Percentiles rank a stretch among this genome's conserved stretches.
phyloP scores from a whole-genome alignment of 2,329 filamentous ascomycete genomes.

The Nannizzia gypsea region DNA sequence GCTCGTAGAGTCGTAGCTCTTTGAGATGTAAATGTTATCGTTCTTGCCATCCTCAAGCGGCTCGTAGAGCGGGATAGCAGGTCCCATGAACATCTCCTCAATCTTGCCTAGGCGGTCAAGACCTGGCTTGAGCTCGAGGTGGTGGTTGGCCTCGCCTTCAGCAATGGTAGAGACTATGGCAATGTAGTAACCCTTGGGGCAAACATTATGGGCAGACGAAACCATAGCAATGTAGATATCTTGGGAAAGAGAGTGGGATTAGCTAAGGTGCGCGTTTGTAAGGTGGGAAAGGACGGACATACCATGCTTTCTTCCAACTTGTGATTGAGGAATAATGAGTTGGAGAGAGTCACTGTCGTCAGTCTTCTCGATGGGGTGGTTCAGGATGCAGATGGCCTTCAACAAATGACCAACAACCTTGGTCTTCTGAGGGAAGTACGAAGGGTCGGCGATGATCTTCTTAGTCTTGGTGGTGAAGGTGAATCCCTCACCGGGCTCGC shows the following conservation, averaged over 20 bases:
- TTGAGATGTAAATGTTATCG: slow-evolving; percentile 94
- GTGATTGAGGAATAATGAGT: slow-evolving; percentile 94
- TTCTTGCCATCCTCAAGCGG: slow-evolving; percentile 68
- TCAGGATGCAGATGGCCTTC: slow-evolving; percentile 94
- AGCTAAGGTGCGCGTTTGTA: not conserved
- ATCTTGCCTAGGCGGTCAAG: slow-evolving; percentile 85
- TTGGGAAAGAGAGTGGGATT: slow-evolving; percentile 25
- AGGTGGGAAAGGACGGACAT: slow-evolving; percentile 12
- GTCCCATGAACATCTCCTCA: slow-evolving; percentile 93
- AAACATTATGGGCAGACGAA: slow-evolving; percentile 92
- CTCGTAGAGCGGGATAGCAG: slow-evolving; percentile 88
- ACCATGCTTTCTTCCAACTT: slow-evolving; percentile 95
- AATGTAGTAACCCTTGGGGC: slow-evolving; percentile 97
- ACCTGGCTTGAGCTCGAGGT: slow-evolving; percentile 84
- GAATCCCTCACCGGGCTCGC: slow-evolving; percentile 62
- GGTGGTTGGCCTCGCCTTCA: slow-evolving; percentile 82
- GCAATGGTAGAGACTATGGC: slow-evolving; percentile 97
- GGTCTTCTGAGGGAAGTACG: slow-evolving; percentile 87
- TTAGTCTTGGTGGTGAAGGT: slow-evolving; percentile 93
- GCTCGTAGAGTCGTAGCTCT: slow-evolving; percentile 95
- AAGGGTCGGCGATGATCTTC: slow-evolving; percentile 91
- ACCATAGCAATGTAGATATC: slow-evolving; percentile 97
- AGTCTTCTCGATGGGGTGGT: slow-evolving; percentile 85
- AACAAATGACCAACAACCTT: slow-evolving; percentile 80
- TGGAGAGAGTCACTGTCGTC: slow-evolving; percentile 81